These are phyloP conservation scores for Aspergillus pseudonomiae DNA, from an alignment of 2,329 filamentous ascomycete species.

Conservation along the genomic window DNA sequence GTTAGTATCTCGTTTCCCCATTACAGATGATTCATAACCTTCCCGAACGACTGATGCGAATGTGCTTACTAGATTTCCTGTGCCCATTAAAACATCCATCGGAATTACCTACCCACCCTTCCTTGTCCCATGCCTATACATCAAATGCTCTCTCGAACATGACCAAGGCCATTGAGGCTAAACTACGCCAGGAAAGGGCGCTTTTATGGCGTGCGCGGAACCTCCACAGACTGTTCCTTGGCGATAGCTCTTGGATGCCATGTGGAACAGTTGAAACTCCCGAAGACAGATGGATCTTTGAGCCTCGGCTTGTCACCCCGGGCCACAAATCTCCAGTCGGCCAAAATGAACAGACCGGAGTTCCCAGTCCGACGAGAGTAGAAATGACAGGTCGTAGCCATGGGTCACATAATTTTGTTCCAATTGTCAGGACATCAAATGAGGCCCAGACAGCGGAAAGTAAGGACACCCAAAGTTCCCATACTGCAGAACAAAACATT, in stretches of 20 bases:
- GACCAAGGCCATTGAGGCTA: slow-evolving; percentile 58
- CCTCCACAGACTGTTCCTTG: slow-evolving; percentile 60
- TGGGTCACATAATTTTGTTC: slow-evolving; percentile 14
- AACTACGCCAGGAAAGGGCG: slow-evolving; percentile 60
- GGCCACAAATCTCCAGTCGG: slow-evolving; percentile 18
- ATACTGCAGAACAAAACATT: slow-evolving; percentile 29
- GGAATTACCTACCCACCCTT: slow-evolving; percentile 62
- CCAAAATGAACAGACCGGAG: slow-evolving; percentile 21
- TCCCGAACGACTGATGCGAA: background rate
- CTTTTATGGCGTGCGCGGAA: slow-evolving; percentile 61
- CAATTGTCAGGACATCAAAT: slow-evolving; percentile 12
- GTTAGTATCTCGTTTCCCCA: slow-evolving; percentile 39
- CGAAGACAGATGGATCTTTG: slow-evolving; percentile 54
- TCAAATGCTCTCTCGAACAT: slow-evolving; percentile 62
- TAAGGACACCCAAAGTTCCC: slow-evolving; percentile 12
- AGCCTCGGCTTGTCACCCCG: slow-evolving; percentile 32
- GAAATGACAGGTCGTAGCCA: slow-evolving; percentile 13
- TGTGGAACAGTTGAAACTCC: slow-evolving; percentile 55
- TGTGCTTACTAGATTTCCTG: slow-evolving; percentile 53
- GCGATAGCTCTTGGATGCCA: slow-evolving; percentile 63
- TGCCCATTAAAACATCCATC: slow-evolving; percentile 65
- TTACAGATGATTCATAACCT: too few species aligned
- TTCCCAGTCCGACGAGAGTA: slow-evolving; percentile 13
- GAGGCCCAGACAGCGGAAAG: slow-evolving; percentile 16
- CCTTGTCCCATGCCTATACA: slow-evolving; percentile 60